Base-by-base conservation (phyloP, 148 eudicot species). In the Cornus kousa region DNA sequence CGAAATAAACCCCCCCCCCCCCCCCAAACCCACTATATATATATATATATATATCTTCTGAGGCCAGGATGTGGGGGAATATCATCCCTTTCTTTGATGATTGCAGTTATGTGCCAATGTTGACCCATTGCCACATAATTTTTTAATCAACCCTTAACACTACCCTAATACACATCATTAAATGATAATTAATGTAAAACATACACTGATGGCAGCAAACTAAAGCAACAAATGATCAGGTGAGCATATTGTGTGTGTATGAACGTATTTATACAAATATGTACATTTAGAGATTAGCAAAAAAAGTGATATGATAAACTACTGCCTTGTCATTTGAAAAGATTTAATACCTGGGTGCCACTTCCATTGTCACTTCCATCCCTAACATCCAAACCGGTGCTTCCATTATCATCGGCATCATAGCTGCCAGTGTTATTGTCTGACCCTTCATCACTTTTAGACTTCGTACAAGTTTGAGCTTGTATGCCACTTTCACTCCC, bases 331-430 rank as follows among this genome's bases (percentile, higher is more conserved):
- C 11, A 2, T 55, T 60, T 28, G 11, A 14, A 48, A 48, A 48
- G 53, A 48, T 7, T 48, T 7, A 50, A 13, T 88, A 92, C 96
- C 96, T 90, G 93, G 72, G 89, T 90, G 71, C 93, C 96, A 86
- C 93, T 92, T 80, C 93, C 93, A 50, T 92, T 79, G 76, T 92
- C 96, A 87, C 96, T 92, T 86, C 96, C 93, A 85, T 87, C 86
- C 62, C 76, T 82, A 73, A 60, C 74, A 71, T 82, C 83, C 76
- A 88, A 82, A 71, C 84, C 87, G 70, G 80, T 69, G 83, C 90
- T 91, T 77, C 79, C 77, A 67, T 76, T 76, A 77, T 86, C 96
- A 72, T 88, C 88, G 68, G 80, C 90, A 13, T 83, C 87, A 79
- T 82, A 82, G 83, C 88, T 84, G 70, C 78, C 90, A 77, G 83